Percentiles rank a stretch among this genome's conserved stretches.
These are phyloP conservation scores for Camelina neglecta DNA, from an alignment of 345 rosid genomes.

Conservation along the genomic window DNA sequence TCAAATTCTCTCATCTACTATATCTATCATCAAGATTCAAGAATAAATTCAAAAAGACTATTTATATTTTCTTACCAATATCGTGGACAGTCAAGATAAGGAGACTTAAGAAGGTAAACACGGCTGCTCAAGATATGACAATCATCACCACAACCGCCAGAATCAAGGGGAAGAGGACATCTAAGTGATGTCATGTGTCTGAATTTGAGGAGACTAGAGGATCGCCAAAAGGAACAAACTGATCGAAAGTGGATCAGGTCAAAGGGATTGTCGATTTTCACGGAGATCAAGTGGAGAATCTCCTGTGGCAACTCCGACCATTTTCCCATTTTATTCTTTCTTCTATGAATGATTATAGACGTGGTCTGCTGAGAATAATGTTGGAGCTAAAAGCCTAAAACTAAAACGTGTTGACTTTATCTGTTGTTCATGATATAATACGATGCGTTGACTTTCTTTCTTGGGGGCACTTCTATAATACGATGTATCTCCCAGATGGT, in stretches of 20 bases:
- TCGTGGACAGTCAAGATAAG: not conserved
- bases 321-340: constrained; percentile 21
- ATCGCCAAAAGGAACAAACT: constrained; percentile 48
- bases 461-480: not conserved
- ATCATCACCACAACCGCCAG: constrained; percentile 12
- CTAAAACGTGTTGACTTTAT: constrained; percentile 21
- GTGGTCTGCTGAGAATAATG: not conserved
- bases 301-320: constrained; percentile 47
- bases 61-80: constrained; percentile 13
- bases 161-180: not conserved
- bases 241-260: constrained; percentile 45
- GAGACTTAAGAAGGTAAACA: constrained; percentile 29
- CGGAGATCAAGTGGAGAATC: constrained; percentile 27
- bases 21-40: not conserved
- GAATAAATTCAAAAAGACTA: not conserved
- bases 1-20: not conserved
- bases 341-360: not conserved
- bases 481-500: no score
- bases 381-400: not conserved
- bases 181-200: not conserved
- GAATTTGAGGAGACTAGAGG: constrained; percentile 11
- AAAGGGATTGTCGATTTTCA: constrained; percentile 17
- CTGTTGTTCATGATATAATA: not conserved
- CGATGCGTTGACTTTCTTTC: constrained; percentile 1
- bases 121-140: constrained; percentile 11